Evolutionary conservation across 257 asterid genomes (phyloP).

Genomic region (Echites panduratus): DNA sequence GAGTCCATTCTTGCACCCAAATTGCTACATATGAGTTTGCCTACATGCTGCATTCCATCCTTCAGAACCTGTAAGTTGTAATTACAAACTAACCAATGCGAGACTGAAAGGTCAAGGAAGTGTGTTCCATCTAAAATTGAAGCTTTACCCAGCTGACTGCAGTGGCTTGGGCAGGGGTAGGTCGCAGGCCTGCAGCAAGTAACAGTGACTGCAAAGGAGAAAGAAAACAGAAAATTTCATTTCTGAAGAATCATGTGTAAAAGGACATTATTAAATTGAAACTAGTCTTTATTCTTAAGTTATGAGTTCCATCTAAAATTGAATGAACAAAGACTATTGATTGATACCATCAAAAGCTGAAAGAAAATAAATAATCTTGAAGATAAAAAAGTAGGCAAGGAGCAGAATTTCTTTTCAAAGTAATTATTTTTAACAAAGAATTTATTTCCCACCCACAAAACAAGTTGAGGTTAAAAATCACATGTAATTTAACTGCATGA

Average conservation of each 20-base stretch:
- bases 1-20: conserved; percentile 99
- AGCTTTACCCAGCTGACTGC: conserved; percentile 94
- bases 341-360: not conserved
- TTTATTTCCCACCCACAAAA: not conserved
- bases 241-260: conserved; percentile 9
- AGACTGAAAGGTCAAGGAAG: conserved; percentile 2
- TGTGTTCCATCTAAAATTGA: conserved; percentile 8
- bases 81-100: conserved; percentile 14
- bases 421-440: not conserved
- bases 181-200: conserved; percentile 98
- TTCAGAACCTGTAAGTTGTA: conserved; percentile 57
- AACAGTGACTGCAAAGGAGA: conserved; percentile 83
- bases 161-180: conserved; percentile 98
- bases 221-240: conserved; percentile 30
- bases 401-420: not conserved
- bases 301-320: not conserved
- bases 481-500: not conserved
- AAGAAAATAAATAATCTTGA: not conserved
- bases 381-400: not conserved
- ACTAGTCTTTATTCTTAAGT: not conserved
- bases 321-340: no score
- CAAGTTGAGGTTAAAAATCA: not conserved
- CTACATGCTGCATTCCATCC: conserved; percentile 98
- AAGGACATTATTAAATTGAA: not conserved
- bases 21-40: conserved; percentile 90